Evolutionary conservation across 805 yeast genomes (phyloP), one percentile per base, ranked within the genome.

Genomic region (Gaillardinia entomophila): DNA sequence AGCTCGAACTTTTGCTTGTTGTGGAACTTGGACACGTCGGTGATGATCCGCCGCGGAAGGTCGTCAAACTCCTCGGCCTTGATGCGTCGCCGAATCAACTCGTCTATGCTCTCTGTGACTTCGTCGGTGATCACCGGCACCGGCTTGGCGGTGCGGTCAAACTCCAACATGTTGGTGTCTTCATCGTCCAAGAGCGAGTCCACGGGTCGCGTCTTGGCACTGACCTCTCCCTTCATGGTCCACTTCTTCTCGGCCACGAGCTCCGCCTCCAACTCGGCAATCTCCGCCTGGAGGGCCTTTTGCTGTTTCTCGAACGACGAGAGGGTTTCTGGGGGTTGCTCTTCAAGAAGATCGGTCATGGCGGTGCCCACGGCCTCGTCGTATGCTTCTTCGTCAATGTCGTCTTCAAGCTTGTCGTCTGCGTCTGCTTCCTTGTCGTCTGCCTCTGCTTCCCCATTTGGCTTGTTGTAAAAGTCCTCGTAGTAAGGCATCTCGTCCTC

Each of bases 41-140:
- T 71, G 7, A 85, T 70, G 10, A 79, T 62, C 37, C 95, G 69
- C 51, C 79, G 79, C 24, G 85, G 84, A 28, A 90, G 60, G 49
- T 90, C 97, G 53, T 90, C 94, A 55, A 88, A 90, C 39, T 82
- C 79, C 26, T 66, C 76, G 37, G 72, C 79, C 48, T 73, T 71
- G 46, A 92, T 81, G 53, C 97, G 76, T 46, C 85, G 73, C 55
- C 86, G 74, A 48, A 90, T 90, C 62, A 92, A 66, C 32, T 90
- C 97, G 53, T 92, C 98, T 15, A 90, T 60, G 1, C 83, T 66
- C 46, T 85, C 94, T 0, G 97, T 87, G 8, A 82, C 74, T 42
- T 89, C 96, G 46, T 78, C 78, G 1, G 98, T 92, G 35, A 89
- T 85, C 5, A 89, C 88, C 0, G 98, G 98, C 4, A 88, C 97